Evolutionary conservation across 495 filamentous ascomycete species (phyloP).

Genomic region (Penicillium simplicissimum): DNA sequence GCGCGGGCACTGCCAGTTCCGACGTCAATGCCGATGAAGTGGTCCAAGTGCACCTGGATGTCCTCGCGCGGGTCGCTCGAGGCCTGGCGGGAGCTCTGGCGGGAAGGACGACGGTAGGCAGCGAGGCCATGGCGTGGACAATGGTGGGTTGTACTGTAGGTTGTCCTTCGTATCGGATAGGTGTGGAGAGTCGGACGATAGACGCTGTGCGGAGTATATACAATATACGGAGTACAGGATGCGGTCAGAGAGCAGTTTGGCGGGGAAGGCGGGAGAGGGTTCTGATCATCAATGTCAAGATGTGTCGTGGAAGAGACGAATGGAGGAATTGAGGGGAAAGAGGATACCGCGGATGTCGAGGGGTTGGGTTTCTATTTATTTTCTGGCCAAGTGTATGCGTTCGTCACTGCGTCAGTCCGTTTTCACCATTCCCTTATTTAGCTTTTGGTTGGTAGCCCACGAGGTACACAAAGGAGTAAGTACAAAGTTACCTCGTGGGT

Average conservation of each 20-base stretch:
- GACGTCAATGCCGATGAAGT: constrained; percentile 93
- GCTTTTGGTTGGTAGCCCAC: too few species aligned
- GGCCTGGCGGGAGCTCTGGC: constrained; percentile 51
- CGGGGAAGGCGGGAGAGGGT: not conserved
- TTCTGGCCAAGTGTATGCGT: not conserved
- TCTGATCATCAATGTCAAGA: not conserved
- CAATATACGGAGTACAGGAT: too few species aligned
- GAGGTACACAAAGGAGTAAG: too few species aligned
- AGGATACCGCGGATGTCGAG: not conserved
- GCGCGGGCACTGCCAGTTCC: constrained; percentile 93
- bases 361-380: not conserved
- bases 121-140: constrained; percentile 27
- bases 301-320: not conserved
- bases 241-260: too few species aligned
- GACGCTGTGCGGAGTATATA: not conserved
- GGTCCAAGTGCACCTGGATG: constrained; percentile 53
- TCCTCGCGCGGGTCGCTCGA: constrained; percentile 58
- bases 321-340: not conserved
- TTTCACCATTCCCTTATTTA: too few species aligned
- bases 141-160: not conserved
- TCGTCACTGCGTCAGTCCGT: not conserved
- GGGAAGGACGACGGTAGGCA: constrained; percentile 36
- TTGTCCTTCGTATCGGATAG: too few species aligned
- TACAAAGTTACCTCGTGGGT: too few species aligned
- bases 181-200: not conserved